These are phyloP conservation scores for Cantharellus anzutake DNA, from an alignment of 768 basidiomycete species.

Conservation along the genomic window DNA sequence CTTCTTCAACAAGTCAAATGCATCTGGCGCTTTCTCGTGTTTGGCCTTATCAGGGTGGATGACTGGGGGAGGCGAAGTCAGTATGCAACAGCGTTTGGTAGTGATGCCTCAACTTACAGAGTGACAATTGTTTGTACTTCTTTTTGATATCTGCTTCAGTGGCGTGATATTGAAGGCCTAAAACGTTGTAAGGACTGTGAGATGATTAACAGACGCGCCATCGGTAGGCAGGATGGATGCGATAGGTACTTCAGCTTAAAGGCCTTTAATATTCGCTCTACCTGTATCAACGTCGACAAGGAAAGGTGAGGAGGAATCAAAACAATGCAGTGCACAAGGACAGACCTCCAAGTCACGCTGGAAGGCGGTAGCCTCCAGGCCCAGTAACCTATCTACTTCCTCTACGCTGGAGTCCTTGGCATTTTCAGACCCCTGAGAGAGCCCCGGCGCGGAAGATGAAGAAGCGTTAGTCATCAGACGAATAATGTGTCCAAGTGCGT, in stretches of 20 bases:
- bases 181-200: slow-evolving; percentile 76
- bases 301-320: not conserved
- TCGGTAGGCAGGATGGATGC: not conserved
- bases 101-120: slow-evolving; percentile 35
- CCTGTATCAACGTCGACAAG: slow-evolving; percentile 10
- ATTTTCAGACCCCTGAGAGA: too few relatives aligned
- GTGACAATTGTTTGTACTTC: slow-evolving; percentile 67
- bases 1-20: slow-evolving; percentile 89
- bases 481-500: too few relatives aligned
- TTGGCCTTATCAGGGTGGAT: slow-evolving; percentile 98
- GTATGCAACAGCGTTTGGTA: slow-evolving; percentile 10
- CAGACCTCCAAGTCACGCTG: slow-evolving; percentile 67
- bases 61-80: slow-evolving; percentile 27
- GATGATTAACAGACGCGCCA: not conserved
- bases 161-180: slow-evolving; percentile 41
- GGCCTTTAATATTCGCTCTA: slow-evolving; percentile 73
- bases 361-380: slow-evolving; percentile 64
- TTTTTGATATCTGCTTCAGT: slow-evolving; percentile 73
- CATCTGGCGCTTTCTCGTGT: slow-evolving; percentile 74
- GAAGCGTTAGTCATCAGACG: too few relatives aligned
- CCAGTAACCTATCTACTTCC: slow-evolving; percentile 66
- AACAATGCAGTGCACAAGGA: not conserved
- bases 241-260: slow-evolving; percentile 83
- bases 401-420: slow-evolving; percentile 5
- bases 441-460: too few relatives aligned